phyloP scores from a whole-genome alignment of 306 rosid species.

The Acmispon strigosus region DNA sequence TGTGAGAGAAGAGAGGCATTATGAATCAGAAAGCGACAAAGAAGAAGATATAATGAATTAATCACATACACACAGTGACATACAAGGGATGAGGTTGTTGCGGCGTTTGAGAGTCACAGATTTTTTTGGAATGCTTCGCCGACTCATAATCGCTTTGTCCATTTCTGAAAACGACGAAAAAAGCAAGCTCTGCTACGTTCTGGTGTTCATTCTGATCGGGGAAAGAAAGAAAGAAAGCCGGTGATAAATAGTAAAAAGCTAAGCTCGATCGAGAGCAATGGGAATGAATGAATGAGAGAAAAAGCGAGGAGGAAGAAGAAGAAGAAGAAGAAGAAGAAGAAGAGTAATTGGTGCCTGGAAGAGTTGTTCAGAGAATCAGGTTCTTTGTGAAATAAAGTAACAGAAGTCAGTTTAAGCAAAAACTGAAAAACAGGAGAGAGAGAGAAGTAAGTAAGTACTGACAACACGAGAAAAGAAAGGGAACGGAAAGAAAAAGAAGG shows the following conservation, averaged over 20 bases:
- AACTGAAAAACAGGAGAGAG: neutral
- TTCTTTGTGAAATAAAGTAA: conserved; percentile 36
- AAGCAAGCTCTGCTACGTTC: too few species aligned
- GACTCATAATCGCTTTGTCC: too few species aligned
- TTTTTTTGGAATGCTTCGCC: too few species aligned
- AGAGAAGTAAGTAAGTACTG: neutral
- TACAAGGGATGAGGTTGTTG: conserved; percentile 3
- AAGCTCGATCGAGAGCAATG: neutral
- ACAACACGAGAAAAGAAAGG: conserved; percentile 22
- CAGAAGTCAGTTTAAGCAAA: neutral
- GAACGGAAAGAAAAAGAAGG: neutral
- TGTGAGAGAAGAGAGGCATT: conserved; percentile 14
- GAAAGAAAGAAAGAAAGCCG: too few species aligned
- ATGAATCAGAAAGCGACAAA: conserved; percentile 43
- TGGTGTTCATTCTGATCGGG: too few species aligned
- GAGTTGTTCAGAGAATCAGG: conserved; percentile 66
- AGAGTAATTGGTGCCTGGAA: conserved; percentile 25
- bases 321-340: neutral
- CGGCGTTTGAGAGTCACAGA: too few species aligned
- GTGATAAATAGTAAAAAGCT: too few species aligned
- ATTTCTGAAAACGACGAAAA: too few species aligned
- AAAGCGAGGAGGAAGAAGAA: too few species aligned
- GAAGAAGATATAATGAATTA: conserved; percentile 6
- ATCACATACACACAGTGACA: neutral
- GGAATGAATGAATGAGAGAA: neutral